These are phyloP conservation scores for Tolypocladium inflatum DNA, from an alignment of 2,329 filamentous ascomycete genomes.

Conservation along the genomic window DNA sequence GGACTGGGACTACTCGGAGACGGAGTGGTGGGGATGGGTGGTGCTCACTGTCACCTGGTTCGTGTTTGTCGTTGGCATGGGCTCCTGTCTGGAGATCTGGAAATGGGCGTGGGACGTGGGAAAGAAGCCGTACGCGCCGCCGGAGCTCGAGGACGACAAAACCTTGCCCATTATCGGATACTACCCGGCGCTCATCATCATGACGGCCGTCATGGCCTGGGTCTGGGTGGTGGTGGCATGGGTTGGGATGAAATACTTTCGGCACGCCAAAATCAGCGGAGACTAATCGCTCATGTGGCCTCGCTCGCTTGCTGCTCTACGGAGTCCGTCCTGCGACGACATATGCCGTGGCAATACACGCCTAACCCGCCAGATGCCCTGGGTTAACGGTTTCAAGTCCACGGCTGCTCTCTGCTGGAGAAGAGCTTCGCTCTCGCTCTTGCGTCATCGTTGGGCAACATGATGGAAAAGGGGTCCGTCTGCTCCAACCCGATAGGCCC, in stretches of 20 bases:
- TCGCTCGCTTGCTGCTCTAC: neutral
- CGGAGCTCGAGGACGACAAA: constrained; percentile 88
- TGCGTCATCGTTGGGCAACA: no score
- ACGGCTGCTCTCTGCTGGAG: neutral
- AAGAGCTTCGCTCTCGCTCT: no score
- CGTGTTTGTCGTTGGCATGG: constrained; percentile 94
- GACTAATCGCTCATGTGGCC: constrained; percentile 32
- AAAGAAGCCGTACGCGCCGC: constrained; percentile 88
- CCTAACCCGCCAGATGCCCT: neutral
- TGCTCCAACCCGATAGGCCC: neutral
- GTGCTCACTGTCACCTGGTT: constrained; percentile 86
- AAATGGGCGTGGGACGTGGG: constrained; percentile 99
- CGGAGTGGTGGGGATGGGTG: constrained; percentile 97
- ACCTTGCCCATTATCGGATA: constrained; percentile 94
- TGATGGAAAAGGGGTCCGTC: neutral
- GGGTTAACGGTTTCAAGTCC: no score
- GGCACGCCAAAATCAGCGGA: constrained; percentile 81
- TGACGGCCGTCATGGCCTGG: constrained; percentile 96
- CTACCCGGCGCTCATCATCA: constrained; percentile 86
- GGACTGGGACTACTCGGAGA: constrained; percentile 87
- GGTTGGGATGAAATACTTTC: constrained; percentile 99
- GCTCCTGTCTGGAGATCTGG: constrained; percentile 89
- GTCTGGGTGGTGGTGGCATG: constrained; percentile 96
- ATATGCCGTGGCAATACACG: no score
- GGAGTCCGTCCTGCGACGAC: neutral